These are phyloP conservation scores for Colletotrichum destructivum DNA, from an alignment of 2,329 filamentous ascomycete species.

Conservation along the genomic window DNA sequence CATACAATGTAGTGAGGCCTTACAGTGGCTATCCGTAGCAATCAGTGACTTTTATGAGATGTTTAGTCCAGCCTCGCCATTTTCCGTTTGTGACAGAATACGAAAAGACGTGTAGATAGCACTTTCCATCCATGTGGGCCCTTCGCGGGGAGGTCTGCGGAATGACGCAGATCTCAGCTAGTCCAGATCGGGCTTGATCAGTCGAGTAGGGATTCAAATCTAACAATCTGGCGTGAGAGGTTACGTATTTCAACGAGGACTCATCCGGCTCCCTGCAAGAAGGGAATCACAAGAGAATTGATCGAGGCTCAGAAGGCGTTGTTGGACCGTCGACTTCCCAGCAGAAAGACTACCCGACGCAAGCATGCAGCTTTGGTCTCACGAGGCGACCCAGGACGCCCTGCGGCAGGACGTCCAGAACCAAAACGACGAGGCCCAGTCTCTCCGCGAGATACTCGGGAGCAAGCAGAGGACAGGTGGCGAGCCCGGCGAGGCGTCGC, in stretches of 20 bases:
- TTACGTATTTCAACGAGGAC: too few species aligned
- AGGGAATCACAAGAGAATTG: too few species aligned
- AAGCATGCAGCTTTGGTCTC: slow-evolving; percentile 25
- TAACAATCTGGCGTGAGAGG: slow-evolving; percentile 14
- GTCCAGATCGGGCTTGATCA: background rate
- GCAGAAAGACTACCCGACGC: background rate
- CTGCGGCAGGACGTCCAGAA: background rate
- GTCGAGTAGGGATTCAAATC: background rate
- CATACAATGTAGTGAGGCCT: background rate
- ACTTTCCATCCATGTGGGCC: too few species aligned
- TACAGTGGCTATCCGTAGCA: background rate
- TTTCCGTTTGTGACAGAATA: background rate
- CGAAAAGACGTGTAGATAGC: background rate
- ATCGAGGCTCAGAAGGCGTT: too few species aligned
- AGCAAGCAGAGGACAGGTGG: background rate
- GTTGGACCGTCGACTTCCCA: too few species aligned
- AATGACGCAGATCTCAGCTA: background rate
- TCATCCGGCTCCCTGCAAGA: background rate
- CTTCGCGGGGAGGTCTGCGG: too few species aligned
- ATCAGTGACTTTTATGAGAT: too few species aligned
- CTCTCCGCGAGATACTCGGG: background rate
- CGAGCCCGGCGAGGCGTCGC: background rate
- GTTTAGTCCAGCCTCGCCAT: background rate
- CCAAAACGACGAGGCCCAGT: background rate
- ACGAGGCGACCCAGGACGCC: slow-evolving; percentile 15